These are phyloP conservation scores for Spathaspora hagerdaliae DNA, from an alignment of 805 yeast genomes.

Conservation along the genomic window DNA sequence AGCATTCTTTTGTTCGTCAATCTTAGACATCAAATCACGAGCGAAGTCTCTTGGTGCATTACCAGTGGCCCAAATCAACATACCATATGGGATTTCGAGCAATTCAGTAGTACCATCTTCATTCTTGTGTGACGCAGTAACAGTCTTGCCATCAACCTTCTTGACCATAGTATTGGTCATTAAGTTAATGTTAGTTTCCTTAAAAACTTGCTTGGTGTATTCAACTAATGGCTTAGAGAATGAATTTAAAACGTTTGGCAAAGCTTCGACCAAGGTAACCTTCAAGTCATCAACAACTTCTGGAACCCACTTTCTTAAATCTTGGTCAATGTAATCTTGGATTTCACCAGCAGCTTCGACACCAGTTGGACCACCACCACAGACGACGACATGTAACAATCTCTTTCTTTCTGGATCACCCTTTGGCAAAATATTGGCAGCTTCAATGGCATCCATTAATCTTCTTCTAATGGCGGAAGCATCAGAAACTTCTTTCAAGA, in stretches of 20 bases:
- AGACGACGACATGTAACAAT: constrained; percentile 82
- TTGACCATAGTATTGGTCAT: constrained; percentile 85
- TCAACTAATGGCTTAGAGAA: constrained; percentile 65
- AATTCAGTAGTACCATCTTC: constrained; percentile 62
- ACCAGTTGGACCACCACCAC: constrained; percentile 99
- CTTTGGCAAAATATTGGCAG: constrained; percentile 75
- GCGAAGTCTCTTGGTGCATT: constrained; percentile 82
- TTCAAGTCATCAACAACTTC: constrained; percentile 75
- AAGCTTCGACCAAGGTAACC: constrained; percentile 84
- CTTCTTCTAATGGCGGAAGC: constrained; percentile 79
- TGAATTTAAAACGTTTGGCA: constrained; percentile 80
- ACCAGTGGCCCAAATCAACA: constrained; percentile 97
- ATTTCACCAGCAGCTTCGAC: constrained; percentile 96
- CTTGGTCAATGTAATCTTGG: constrained; percentile 92
- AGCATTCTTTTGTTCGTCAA: constrained; percentile 77
- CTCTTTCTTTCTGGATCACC: constrained; percentile 78
- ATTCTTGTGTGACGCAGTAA: constrained; percentile 64
- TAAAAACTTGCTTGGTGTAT: constrained; percentile 78
- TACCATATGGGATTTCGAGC: constrained; percentile 78
- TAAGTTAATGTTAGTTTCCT: constrained; percentile 63
- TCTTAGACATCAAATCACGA: constrained; percentile 57
- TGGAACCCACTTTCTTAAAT: constrained; percentile 85
- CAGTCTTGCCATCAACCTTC: constrained; percentile 67
- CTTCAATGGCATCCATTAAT: constrained; percentile 83
- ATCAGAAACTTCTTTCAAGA: constrained; percentile 86